These are phyloP conservation scores for Pinus tabuliformis DNA, from an alignment of 75 land plant genomes.

Conservation along the genomic window DNA sequence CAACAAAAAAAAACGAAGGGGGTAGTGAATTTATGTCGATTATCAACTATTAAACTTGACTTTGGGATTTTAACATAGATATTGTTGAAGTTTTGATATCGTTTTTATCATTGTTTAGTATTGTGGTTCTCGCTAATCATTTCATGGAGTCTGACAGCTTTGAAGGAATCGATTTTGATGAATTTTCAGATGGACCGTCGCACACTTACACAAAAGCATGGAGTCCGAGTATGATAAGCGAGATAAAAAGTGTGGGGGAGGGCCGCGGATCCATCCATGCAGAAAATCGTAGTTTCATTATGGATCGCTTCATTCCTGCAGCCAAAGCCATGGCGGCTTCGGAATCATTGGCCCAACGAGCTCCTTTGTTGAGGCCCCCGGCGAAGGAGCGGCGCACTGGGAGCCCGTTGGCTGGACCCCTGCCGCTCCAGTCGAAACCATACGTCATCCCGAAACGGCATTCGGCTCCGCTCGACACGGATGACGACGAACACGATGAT, in stretches of 20 bases:
- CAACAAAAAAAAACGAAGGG: too few relatives aligned
- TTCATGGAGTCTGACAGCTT: not conserved
- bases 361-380: too few relatives aligned
- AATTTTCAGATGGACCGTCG: conserved; percentile 1
- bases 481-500: not conserved
- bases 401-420: not conserved
- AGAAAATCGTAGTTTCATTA: not conserved
- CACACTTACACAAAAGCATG: not conserved
- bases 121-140: too few relatives aligned
- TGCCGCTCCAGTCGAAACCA: not conserved
- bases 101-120: too few relatives aligned
- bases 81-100: too few relatives aligned
- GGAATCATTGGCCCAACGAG: not conserved
- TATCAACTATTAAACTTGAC: too few relatives aligned
- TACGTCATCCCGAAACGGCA: not conserved
- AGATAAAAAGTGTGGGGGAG: not conserved
- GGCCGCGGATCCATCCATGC: not conserved
- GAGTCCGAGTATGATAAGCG: not conserved
- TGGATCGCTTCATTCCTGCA: conserved; percentile 7
- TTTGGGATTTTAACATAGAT: too few relatives aligned
- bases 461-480: not conserved
- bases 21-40: too few relatives aligned
- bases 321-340: conserved; percentile 4
- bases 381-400: not conserved
- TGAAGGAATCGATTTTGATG: not conserved